Percentiles rank a stretch among this genome's conserved stretches.
Conservation (phyloP, 352 stramenopile genomes). For the Globisporangium megalacanthum region DNA sequence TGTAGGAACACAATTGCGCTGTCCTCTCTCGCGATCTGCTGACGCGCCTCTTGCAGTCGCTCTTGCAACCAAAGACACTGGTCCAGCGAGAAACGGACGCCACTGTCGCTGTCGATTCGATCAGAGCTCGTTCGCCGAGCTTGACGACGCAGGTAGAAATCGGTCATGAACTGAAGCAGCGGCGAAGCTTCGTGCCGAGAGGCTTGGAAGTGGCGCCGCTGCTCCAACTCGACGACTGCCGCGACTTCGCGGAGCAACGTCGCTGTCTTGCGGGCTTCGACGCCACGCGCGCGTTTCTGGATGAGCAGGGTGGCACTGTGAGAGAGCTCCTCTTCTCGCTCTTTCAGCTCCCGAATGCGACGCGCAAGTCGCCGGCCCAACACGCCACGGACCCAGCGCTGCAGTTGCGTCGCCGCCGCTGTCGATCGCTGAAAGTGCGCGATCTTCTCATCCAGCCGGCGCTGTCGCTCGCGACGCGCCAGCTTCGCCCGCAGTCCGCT, state of each 20-base stretch:
- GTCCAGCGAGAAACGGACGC: conserved; percentile 26
- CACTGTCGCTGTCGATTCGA: background rate
- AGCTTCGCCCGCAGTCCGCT: conserved; percentile 30
- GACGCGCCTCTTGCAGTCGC: conserved; percentile 25
- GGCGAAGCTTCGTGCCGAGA: conserved; percentile 27
- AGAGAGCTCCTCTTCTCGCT: conserved; percentile 21
- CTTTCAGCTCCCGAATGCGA: conserved; percentile 21
- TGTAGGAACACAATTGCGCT: conserved; percentile 41
- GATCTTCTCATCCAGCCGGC: conserved; percentile 5
- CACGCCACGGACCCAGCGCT: conserved; percentile 28
- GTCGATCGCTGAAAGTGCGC: conserved; percentile 8
- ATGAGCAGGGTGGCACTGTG: conserved; percentile 43
- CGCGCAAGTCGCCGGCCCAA: conserved; percentile 16
- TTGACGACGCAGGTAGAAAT: conserved; percentile 22
- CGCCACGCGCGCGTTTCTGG: conserved; percentile 43
- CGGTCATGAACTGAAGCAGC: conserved; percentile 43
- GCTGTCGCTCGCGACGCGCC: conserved; percentile 21
- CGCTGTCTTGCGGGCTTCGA: conserved; percentile 32
- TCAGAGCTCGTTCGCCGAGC: background rate
- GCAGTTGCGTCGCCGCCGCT: conserved; percentile 24
- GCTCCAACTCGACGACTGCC: conserved; percentile 35
- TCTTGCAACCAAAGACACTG: conserved; percentile 34
- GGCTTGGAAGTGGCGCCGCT: conserved; percentile 31
- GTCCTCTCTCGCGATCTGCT: conserved; percentile 37
- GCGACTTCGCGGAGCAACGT: conserved; percentile 36